phyloP scores from a whole-genome alignment of 1,139 yeast species.

The Keqinozyma sinolaborantium region DNA sequence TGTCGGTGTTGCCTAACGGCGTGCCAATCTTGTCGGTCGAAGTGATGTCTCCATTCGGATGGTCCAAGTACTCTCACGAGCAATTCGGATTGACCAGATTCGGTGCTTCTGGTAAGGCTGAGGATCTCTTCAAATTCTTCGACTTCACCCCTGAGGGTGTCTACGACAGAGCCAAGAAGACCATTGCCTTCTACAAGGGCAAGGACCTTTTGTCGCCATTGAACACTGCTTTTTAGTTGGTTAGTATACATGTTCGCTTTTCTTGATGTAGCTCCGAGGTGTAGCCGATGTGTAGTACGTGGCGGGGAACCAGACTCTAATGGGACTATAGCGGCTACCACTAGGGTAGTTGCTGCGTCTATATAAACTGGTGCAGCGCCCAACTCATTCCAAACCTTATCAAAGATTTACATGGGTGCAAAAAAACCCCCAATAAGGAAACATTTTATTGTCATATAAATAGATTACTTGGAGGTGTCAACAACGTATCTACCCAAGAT shows the following conservation, averaged over 20 bases:
- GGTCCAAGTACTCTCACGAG: conserved; percentile 96
- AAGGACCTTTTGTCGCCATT: conserved; percentile 70
- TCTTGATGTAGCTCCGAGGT: too few relatives aligned
- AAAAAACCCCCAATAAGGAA: too few relatives aligned
- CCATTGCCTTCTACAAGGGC: conserved; percentile 83
- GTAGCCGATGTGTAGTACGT: too few relatives aligned
- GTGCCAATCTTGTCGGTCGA: conserved; percentile 92
- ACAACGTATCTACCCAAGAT: conserved; percentile 77
- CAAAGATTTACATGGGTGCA: too few relatives aligned
- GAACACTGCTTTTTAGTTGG: conserved; percentile 60
- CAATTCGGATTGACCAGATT: conserved; percentile 94
- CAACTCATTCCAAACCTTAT: too few relatives aligned
- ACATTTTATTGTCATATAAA: too few relatives aligned
- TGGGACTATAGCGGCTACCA: too few relatives aligned
- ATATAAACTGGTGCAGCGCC: too few relatives aligned
- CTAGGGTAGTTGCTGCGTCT: too few relatives aligned
- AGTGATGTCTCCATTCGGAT: conserved; percentile 88
- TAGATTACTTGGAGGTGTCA: conserved; percentile 53
- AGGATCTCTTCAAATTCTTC: conserved; percentile 76
- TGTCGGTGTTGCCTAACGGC: conserved; percentile 88
- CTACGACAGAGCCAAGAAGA: conserved; percentile 80
- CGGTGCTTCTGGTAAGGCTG: conserved; percentile 96
- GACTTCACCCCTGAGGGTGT: conserved; percentile 94
- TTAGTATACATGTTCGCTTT: not conserved
- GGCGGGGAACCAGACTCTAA: too few relatives aligned